Base-by-base conservation (phyloP, 78 protist genomes). In the Dictyostelium firmibasis region DNA sequence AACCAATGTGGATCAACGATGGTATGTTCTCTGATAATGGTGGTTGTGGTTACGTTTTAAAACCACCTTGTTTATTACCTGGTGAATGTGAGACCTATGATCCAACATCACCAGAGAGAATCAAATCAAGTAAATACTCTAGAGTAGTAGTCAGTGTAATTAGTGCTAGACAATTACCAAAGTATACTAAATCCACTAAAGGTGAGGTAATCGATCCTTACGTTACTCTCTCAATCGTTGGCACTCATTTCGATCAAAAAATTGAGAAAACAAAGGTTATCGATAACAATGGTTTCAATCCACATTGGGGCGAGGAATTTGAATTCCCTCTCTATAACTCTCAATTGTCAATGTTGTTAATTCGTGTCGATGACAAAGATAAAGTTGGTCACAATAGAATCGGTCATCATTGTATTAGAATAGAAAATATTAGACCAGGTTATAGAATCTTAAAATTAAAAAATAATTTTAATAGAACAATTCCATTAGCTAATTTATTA, bases 1-100 rank as follows among this genome's bases (percentile, higher is more conserved):
- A 76, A 44, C 96, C 96, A 81, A 47, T 97, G 81, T 93, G 96
- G 86, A 7, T 94, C 35, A 85, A 96, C 50, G 77, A 50, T 10
- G 97, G 96, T 57, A 35, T 76, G 72, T 97, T 97, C 72, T 36
- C n/a, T 2, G 96, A 95, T 79, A 92, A 95, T 74, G 95, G 95
- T 74, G 60, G 85, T 44, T 83, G 89, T 67, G 98, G 98, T 8
- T 97, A 82, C 31, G 83, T 97, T 5, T 62, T 97, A 27, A 97
- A 97, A 44, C 98, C 98, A 43, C 64, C 84, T 2, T 81, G 77
- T 69, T 84, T 86, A 0, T 33, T 67, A 13, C 44, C 27, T 1
- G 60, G 85, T 8, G 41, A 33, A 8, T n/a, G 64, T 25, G 36
- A 13, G 3, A 27, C 29, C 2, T 91, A 60, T 31, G 67, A 91